phyloP scores from a whole-genome alignment of 2,329 filamentous ascomycete genomes.

The Paraconiothyrium brasiliense region DNA sequence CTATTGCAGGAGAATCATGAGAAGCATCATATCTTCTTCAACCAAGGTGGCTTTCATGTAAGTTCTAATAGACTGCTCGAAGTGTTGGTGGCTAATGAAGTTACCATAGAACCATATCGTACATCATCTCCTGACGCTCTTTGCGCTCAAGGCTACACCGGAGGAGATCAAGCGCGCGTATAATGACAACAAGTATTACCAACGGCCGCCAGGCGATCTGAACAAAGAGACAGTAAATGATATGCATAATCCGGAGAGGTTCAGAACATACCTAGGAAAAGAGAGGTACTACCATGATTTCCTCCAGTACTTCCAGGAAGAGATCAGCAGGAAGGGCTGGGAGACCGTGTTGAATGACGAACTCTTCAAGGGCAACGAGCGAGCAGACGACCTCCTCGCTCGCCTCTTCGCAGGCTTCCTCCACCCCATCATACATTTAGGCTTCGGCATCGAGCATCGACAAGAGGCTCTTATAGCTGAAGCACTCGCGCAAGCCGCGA shows the following conservation, averaged over 20 bases:
- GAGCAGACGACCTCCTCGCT: slow-evolving; percentile 73
- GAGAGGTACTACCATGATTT: slow-evolving; percentile 76
- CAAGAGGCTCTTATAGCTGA: slow-evolving; percentile 85
- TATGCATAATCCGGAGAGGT: slow-evolving; percentile 66
- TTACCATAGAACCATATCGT: slow-evolving; percentile 71
- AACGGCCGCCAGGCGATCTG: slow-evolving; percentile 62
- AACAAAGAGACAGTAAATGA: slow-evolving; percentile 63
- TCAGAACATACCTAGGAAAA: slow-evolving; percentile 69
- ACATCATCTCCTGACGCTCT: slow-evolving; percentile 80
- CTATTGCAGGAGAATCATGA: slow-evolving; percentile 80
- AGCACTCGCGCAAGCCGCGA: slow-evolving; percentile 78
- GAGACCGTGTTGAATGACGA: slow-evolving; percentile 70
- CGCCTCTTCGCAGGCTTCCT: slow-evolving; percentile 75
- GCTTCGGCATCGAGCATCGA: slow-evolving; percentile 83
- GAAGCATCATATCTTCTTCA: slow-evolving; percentile 84
- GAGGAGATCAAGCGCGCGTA: slow-evolving; percentile 71
- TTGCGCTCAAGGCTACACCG: slow-evolving; percentile 74
- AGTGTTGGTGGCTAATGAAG: background rate
- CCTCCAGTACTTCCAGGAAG: slow-evolving; percentile 76
- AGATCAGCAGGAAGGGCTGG: slow-evolving; percentile 74
- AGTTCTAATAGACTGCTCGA: background rate
- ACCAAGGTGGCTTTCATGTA: slow-evolving; percentile 75
- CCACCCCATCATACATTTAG: slow-evolving; percentile 85
- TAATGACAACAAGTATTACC: slow-evolving; percentile 71
- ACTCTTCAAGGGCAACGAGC: slow-evolving; percentile 72